These are phyloP conservation scores for Neurospora sp. DNA, from an alignment of 495 filamentous ascomycete genomes.

Conservation along the genomic window DNA sequence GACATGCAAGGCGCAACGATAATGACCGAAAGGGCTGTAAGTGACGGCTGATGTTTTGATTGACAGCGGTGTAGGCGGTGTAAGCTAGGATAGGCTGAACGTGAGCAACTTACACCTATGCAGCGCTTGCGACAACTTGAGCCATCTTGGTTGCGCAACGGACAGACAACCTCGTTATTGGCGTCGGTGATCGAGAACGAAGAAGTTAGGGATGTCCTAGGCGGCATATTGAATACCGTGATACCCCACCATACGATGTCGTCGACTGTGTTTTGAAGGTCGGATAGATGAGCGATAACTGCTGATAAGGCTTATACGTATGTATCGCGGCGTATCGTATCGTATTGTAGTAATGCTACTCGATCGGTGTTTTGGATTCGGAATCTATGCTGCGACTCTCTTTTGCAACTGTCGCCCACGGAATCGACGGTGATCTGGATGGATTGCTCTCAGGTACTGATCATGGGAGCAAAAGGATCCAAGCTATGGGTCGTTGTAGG, in stretches of 20 bases:
- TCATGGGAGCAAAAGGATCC: constrained; percentile 8
- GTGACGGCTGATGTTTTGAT: neutral
- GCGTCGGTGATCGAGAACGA: constrained; percentile 88
- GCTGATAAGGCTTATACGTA: constrained; percentile 21
- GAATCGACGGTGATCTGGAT: neutral
- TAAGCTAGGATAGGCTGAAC: constrained; percentile 11
- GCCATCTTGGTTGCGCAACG: constrained; percentile 89
- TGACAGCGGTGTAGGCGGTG: neutral
- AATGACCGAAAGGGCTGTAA: neutral
- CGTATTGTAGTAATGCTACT: constrained; percentile 5
- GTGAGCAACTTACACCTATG: constrained; percentile 70
- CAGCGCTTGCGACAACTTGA: constrained; percentile 97
- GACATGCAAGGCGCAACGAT: neutral
- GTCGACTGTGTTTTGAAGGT: constrained; percentile 2
- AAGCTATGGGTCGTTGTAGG: constrained; percentile 9
- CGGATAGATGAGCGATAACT: constrained; percentile 24
- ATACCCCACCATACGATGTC: constrained; percentile 43
- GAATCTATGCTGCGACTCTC: neutral
- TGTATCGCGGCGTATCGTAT: neutral
- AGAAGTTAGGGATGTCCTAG: constrained; percentile 72
- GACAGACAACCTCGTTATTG: constrained; percentile 94
- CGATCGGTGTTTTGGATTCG: constrained; percentile 22
- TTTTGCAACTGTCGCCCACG: neutral
- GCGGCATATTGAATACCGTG: constrained; percentile 62
- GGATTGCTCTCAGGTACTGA: neutral